Evolutionary conservation across 2,329 filamentous ascomycete species (phyloP).

Genomic region (Remersonia thermophila): DNA sequence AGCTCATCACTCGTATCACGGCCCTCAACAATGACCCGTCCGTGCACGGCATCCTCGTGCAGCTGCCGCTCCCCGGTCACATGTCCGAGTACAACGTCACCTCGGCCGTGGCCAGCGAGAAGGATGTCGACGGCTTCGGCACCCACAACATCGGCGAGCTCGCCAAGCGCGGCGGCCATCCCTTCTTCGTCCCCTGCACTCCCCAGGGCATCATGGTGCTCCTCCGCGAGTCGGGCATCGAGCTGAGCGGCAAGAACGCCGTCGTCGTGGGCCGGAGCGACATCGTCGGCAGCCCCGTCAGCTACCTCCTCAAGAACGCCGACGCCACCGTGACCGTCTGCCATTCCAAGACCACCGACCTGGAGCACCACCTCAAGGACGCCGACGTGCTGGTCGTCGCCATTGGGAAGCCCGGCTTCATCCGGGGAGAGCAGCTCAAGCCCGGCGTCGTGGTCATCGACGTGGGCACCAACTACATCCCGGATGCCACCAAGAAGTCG

Average conservation of each 20-base stretch:
- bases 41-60: slow-evolving; percentile 87
- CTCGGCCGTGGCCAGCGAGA: slow-evolving; percentile 80
- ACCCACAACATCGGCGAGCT: slow-evolving; percentile 91
- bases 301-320: slow-evolving; percentile 87
- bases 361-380: slow-evolving; percentile 62
- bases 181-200: slow-evolving; percentile 87
- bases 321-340: slow-evolving; percentile 95
- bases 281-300: slow-evolving; percentile 94
- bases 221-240: slow-evolving; percentile 69
- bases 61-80: slow-evolving; percentile 78
- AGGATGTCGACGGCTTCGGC: slow-evolving; percentile 97
- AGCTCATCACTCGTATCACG: slow-evolving; percentile 73
- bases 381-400: slow-evolving; percentile 88
- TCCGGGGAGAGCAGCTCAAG: slow-evolving; percentile 94
- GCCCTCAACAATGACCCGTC: slow-evolving; percentile 74
- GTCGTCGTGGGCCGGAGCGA: slow-evolving; percentile 92
- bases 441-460: slow-evolving; percentile 92
- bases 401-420: slow-evolving; percentile 75
- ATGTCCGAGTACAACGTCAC: slow-evolving; percentile 86
- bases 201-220: slow-evolving; percentile 95
- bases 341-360: slow-evolving; percentile 71
- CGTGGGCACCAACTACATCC: slow-evolving; percentile 92
- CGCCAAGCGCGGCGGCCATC: slow-evolving; percentile 83
- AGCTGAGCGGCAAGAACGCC: slow-evolving; percentile 79
- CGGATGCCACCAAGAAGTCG: slow-evolving; percentile 80